phyloP scores from a whole-genome alignment of 352 stramenopile genomes.

The Globisporangium acanthophoron region DNA sequence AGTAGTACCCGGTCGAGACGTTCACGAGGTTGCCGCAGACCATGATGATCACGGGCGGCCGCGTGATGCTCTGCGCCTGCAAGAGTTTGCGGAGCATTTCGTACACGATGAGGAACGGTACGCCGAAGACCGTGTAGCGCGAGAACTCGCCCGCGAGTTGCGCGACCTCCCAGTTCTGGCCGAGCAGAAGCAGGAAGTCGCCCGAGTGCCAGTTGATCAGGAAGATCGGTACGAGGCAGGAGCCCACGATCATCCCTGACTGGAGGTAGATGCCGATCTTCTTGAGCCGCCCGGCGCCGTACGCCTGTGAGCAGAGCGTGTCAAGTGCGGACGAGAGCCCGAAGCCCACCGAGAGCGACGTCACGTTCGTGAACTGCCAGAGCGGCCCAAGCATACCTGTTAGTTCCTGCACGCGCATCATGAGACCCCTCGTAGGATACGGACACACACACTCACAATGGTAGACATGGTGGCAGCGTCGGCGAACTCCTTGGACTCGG shows the following conservation, averaged over 20 bases:
- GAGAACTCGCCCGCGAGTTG: slow-evolving; percentile 43
- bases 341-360: slow-evolving; percentile 51
- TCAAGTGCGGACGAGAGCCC: slow-evolving; percentile 22
- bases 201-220: slow-evolving; percentile 49
- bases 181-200: slow-evolving; percentile 34
- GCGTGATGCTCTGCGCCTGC: slow-evolving; percentile 68
- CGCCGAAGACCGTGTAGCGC: slow-evolving; percentile 35
- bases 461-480: slow-evolving; percentile 59
- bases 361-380: slow-evolving; percentile 52
- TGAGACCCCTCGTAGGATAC: too few relatives aligned
- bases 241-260: slow-evolving; percentile 34
- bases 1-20: slow-evolving; percentile 46
- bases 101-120: slow-evolving; percentile 57
- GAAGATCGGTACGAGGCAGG: slow-evolving; percentile 32
- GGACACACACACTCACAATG: slow-evolving; percentile 14
- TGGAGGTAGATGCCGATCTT: slow-evolving; percentile 74
- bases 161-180: slow-evolving; percentile 45
- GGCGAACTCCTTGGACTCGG: slow-evolving; percentile 49
- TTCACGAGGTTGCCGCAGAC: slow-evolving; percentile 58
- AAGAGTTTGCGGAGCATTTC: slow-evolving; percentile 63
- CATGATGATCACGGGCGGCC: slow-evolving; percentile 49
- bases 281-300: slow-evolving; percentile 22
- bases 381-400: too few relatives aligned
- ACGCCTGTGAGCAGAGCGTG: slow-evolving; percentile 35
- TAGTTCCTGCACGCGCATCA: too few relatives aligned